Evolutionary conservation across 2,329 filamentous ascomycete genomes (phyloP), one percentile per base, ranked within the genome.

Genomic region (Akanthomyces muscarius): DNA sequence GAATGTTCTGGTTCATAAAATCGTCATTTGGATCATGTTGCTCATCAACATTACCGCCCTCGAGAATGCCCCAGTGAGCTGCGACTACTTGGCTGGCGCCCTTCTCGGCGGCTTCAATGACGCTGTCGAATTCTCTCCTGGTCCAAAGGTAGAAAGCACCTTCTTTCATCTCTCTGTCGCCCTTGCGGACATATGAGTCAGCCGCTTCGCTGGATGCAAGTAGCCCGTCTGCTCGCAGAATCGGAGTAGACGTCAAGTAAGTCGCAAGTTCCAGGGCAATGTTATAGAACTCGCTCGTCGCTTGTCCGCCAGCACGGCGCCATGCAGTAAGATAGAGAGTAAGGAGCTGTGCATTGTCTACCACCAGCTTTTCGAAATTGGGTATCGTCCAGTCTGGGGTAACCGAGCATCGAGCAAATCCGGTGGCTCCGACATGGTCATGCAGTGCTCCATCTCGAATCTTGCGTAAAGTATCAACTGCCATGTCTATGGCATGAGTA

Each of bases 61-160:
- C 83, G 38, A 85, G 84, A 16, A 97, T 89, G 64, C 91, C 90
- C 86, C 91, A 98, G 74, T 97, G 91, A 5, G 86, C 86, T 0
- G 92, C 91, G 36, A 91, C 87, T 18, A 97, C 85, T 3, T 88
- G 85, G 25, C 88, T 88, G 64, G 90, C 86, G 47, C 87, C 82
- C 53, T 77, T 76, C 55, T 81, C 75, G 6, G 71, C 69, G 2
- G 72, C 70, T 41, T 74, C 72, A 1, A 97, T 81, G 2, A 96
- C 85, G 13, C 86, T 83, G 65, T 92, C 88, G 64, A 98, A 89
- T 72, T 98, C 93, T 58, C 92, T 89, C 58, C 89, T 79, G 0
- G 93, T 96, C 94, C 94, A 99, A 3, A 97, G 85, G 70, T 98
- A 97, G 73, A 91, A 98, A 0, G 93, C 94, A 0, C 95, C 95